Percentiles rank a stretch among this genome's conserved stretches.
phyloP scores from a whole-genome alignment of 1,284 basidiomycete species.

The Takashimella koratensis region DNA sequence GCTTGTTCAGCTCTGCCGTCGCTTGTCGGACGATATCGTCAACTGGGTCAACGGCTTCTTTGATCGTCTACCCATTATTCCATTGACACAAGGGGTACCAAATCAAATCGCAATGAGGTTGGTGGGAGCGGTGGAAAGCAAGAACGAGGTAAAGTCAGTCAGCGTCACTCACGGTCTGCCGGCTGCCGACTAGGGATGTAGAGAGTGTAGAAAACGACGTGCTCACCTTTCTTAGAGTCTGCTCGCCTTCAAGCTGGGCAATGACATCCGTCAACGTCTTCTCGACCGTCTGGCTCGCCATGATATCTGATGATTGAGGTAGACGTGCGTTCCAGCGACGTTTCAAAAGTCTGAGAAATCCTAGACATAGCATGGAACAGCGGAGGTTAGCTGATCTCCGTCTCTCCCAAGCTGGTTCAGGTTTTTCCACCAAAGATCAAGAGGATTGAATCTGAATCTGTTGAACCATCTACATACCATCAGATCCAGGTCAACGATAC shows the following conservation, averaged over 20 bases:
- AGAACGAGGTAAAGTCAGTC: background rate
- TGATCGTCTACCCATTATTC: conserved; percentile 44
- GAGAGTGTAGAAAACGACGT: background rate
- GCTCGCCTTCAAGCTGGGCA: conserved; percentile 42
- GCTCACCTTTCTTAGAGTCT: conserved; percentile 43
- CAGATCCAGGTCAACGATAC: too few relatives aligned
- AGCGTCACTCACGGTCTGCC: background rate
- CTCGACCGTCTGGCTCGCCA: conserved; percentile 14
- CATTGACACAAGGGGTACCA: background rate
- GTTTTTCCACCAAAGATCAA: too few relatives aligned
- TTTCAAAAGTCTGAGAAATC: too few relatives aligned
- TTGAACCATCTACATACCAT: too few relatives aligned
- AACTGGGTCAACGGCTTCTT: conserved; percentile 44
- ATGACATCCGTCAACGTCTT: conserved; percentile 35
- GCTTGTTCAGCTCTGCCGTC: conserved; percentile 41
- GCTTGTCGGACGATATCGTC: conserved; percentile 42
- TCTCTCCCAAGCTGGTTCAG: too few relatives aligned
- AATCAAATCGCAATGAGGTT: background rate
- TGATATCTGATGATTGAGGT: background rate
- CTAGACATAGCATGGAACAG: too few relatives aligned
- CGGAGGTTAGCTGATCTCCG: background rate
- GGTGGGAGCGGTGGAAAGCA: background rate
- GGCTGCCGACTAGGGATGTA: background rate
- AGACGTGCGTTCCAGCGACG: too few relatives aligned
- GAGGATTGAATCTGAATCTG: too few relatives aligned